Conservation (phyloP, 1,284 basidiomycete genomes). For the Amylostereum areolatum region DNA sequence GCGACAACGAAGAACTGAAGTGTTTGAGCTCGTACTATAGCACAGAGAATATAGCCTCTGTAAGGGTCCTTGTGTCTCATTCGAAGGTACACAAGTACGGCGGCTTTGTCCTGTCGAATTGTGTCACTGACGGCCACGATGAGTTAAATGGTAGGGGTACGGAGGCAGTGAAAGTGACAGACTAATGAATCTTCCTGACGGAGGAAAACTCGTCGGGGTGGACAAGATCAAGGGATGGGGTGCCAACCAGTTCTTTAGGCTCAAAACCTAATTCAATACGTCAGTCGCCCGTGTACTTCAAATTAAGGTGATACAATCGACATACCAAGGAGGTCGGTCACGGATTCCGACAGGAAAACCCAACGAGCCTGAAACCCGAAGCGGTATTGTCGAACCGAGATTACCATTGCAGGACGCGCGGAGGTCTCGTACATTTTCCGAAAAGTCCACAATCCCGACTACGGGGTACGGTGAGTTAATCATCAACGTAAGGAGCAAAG, state of each 20-base stretch:
- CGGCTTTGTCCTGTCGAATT: conserved; percentile 69
- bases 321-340: conserved; percentile 64
- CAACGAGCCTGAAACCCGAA: conserved; percentile 47
- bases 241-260: conserved; percentile 59
- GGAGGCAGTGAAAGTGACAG: conserved; percentile 14
- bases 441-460: conserved; percentile 75
- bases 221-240: conserved; percentile 61
- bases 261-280: conserved; percentile 49
- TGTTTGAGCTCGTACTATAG: conserved; percentile 45
- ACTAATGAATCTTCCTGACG: conserved; percentile 64
- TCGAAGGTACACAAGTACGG: conserved; percentile 66
- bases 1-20: conserved; percentile 3
- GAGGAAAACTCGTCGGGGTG: conserved; percentile 68
- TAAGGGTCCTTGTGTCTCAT: conserved; percentile 69
- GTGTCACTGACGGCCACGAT: conserved; percentile 44
- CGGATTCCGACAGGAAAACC: conserved; percentile 65
- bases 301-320: not conserved
- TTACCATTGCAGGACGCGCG: not conserved
- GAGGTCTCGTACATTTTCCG: conserved; percentile 45
- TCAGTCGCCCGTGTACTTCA: not conserved
- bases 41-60: conserved; percentile 65
- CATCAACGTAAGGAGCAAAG: not conserved
- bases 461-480: conserved; percentile 8
- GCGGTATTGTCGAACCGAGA: too few relatives aligned
- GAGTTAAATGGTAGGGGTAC: conserved; percentile 1